Evolutionary conservation across 2,329 filamentous ascomycete genomes (phyloP), one percentile per base, ranked within the genome.

Genomic region (Fusarium anguioides): DNA sequence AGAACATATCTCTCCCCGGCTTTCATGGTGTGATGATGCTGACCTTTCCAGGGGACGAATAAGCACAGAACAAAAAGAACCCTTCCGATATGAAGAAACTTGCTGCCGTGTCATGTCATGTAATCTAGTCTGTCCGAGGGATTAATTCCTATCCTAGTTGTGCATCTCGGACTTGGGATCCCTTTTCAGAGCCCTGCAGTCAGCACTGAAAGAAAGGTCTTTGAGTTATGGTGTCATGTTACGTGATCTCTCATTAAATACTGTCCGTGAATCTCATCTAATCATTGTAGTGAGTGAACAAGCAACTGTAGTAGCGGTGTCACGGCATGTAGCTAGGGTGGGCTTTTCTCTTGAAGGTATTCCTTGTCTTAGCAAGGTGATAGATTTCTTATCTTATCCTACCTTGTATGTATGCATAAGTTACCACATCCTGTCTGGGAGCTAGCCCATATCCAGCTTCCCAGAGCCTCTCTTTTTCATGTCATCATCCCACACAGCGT

Each of bases 381-480:
- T 57, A 33, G 36, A 46, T 63, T 45, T 66, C 50, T 49, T 60
- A 48, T 66, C 50, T 49, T 60, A 62, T 61, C 41, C 45, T 49
- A 60, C 37, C 39, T 39, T 48, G 56, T 54, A 27, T 51, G 56
- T 53, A 37, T 4, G 27, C 9, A 12, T 29, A n/a, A n/a, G 27
- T 29, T 60, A 26, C 35, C 48, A 33, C 55, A 35, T 60, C 55
- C 57, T 51, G 41, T 52, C 53, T 51, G 50, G 72, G 70, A 75
- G 63, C 73, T 75, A 70, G 70, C 72, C 73, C 69, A 66, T 74
- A 55, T 29, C 56, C 71, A 69, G 64, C 64, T 75, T 74, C 69
- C 73, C 66, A 71, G 73, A 75, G 71, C 73, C 64, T 66, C 57
- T 57, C 60, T 50, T 63, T n/a, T 64, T 71, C 62, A 53, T 63